Evolutionary conservation across 2,329 filamentous ascomycete genomes (phyloP).

Genomic region (Fusarium sp.): DNA sequence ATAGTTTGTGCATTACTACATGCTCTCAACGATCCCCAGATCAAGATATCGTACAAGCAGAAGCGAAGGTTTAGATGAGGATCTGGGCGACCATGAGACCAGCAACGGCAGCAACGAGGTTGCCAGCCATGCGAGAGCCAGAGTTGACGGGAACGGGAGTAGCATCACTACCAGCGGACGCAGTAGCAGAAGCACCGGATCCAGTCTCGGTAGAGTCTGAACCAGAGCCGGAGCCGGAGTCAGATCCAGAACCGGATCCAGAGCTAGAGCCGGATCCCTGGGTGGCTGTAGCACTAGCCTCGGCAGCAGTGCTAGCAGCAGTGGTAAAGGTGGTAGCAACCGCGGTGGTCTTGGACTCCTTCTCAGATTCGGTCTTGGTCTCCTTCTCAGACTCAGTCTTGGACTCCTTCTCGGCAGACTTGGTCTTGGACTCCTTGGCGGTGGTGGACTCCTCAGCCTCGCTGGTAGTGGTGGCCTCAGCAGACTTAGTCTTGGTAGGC

Average conservation of each 20-base stretch:
- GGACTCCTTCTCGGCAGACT: conserved; percentile 21
- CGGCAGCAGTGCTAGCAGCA: conserved; percentile 18
- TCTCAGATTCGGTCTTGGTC: background rate
- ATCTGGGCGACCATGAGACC: conserved; percentile 52
- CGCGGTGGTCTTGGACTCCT: conserved; percentile 19
- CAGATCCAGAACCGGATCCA: conserved; percentile 17
- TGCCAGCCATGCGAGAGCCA: conserved; percentile 49
- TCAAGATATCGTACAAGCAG: conserved; percentile 47
- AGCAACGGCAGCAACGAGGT: conserved; percentile 49
- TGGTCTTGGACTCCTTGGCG: conserved; percentile 34
- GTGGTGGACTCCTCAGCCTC: conserved; percentile 29
- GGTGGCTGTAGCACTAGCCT: conserved; percentile 31
- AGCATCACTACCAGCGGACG: conserved; percentile 9
- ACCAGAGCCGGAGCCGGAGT: conserved; percentile 10
- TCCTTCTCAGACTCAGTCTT: conserved; percentile 27
- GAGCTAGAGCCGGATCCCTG: conserved; percentile 41
- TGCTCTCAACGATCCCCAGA: conserved; percentile 43
- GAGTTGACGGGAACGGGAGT: conserved; percentile 46
- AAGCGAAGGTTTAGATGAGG: conserved; percentile 50
- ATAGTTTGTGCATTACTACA: conserved; percentile 46
- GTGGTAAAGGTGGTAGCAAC: conserved; percentile 41
- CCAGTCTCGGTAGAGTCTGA: conserved; percentile 26
- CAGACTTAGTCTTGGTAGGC: conserved; percentile 36
- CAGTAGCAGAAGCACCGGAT: conserved; percentile 27
- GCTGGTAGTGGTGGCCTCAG: conserved; percentile 27